Percentiles rank a stretch among this genome's conserved stretches.
phyloP scores from a whole-genome alignment of 495 filamentous ascomycete species.

The Penicillium angulare region DNA sequence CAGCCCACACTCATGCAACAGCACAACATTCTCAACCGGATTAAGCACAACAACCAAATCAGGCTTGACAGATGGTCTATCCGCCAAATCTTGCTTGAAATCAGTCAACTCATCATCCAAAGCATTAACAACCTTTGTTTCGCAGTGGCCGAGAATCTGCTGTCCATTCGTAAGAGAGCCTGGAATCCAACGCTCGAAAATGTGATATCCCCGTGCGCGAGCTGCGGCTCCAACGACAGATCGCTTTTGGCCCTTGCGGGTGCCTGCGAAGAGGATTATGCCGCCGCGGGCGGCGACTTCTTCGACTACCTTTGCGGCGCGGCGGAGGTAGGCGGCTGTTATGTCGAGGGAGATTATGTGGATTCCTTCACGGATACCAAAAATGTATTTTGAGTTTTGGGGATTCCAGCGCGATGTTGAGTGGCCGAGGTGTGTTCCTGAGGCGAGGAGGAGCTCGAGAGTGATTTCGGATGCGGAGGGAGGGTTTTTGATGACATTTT shows the following conservation, averaged over 20 bases:
- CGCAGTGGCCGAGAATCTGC: constrained; percentile 70
- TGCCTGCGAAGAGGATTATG: constrained; percentile 88
- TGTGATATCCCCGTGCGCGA: constrained; percentile 75
- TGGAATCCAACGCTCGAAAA: constrained; percentile 93
- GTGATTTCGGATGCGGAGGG: constrained; percentile 76
- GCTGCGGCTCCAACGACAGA: constrained; percentile 78
- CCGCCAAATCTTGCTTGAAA: constrained; percentile 61
- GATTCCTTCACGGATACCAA: constrained; percentile 82
- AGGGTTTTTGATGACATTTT: constrained; percentile 65
- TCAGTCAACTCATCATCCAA: constrained; percentile 62
- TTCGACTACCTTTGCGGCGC: constrained; percentile 84
- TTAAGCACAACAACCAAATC: constrained; percentile 93
- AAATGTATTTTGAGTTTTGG: constrained; percentile 91
- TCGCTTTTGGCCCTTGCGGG: constrained; percentile 71
- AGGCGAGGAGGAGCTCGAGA: constrained; percentile 88
- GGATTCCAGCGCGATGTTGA: constrained; percentile 93
- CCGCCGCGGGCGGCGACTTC: constrained; percentile 82
- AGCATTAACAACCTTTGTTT: constrained; percentile 67
- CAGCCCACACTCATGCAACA: constrained; percentile 87
- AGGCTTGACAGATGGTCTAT: constrained; percentile 67
- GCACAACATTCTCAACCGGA: constrained; percentile 82
- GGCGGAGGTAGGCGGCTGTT: constrained; percentile 82
- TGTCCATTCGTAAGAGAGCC: constrained; percentile 91
- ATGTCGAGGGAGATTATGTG: constrained; percentile 92
- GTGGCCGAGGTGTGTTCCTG: constrained; percentile 89